These are phyloP conservation scores for Pleurostoma richardsiae DNA, from an alignment of 2,329 filamentous ascomycete species.

Conservation along the genomic window DNA sequence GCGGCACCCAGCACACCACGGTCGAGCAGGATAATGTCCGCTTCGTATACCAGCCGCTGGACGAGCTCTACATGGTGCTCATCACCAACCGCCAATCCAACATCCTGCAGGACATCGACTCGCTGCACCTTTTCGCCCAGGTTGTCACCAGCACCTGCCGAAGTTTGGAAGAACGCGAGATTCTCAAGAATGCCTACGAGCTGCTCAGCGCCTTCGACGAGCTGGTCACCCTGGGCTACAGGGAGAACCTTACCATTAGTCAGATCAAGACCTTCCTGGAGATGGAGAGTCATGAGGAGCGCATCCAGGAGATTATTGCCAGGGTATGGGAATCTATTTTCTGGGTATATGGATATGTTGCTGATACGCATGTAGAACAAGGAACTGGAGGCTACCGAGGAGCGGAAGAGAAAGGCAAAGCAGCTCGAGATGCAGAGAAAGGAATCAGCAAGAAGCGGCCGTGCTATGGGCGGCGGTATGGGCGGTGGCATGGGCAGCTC, in stretches of 20 bases:
- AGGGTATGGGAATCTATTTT: conserved; percentile 50
- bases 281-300: conserved; percentile 98
- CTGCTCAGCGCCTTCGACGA: conserved; percentile 96
- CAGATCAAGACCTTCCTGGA: conserved; percentile 99
- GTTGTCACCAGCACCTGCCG: conserved; percentile 96
- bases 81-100: conserved; percentile 99
- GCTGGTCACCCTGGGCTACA: conserved; percentile 89
- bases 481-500: conserved; percentile 30
- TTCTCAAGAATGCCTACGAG: conserved; percentile 91
- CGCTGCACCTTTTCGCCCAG: conserved; percentile 94
- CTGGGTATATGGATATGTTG: background rate
- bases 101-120: conserved; percentile 98
- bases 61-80: conserved; percentile 99
- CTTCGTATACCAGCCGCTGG: conserved; percentile 97
- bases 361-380: conserved; percentile 65
- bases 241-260: conserved; percentile 91
- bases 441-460: conserved; percentile 76
- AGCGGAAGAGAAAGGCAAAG: conserved; percentile 97
- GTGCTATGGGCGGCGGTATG: conserved; percentile 29
- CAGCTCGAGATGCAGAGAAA: conserved; percentile 98
- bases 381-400: conserved; percentile 94
- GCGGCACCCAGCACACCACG: conserved; percentile 93
- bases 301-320: conserved; percentile 97
- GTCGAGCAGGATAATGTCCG: conserved; percentile 99
- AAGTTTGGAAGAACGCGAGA: conserved; percentile 92